Conservation (phyloP, 2,329 filamentous ascomycete genomes). For the Neofusicoccum umdonicola region DNA sequence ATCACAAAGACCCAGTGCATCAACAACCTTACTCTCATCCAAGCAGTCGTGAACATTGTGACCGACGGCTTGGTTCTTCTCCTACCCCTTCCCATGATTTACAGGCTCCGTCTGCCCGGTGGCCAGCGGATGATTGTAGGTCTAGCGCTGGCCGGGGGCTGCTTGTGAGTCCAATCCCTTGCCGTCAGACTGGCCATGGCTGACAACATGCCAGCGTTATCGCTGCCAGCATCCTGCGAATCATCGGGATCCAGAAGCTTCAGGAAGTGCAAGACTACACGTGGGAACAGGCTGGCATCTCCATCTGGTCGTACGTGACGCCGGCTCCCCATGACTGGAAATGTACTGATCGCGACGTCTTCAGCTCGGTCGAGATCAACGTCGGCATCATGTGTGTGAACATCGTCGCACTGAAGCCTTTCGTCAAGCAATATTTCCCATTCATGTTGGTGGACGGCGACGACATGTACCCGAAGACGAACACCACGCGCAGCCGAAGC, state of each 20-base stretch:
- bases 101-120: not conserved
- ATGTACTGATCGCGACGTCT: not conserved
- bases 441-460: slow-evolving; percentile 46
- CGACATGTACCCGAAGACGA: slow-evolving; percentile 1
- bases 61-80: not conserved
- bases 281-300: not conserved
- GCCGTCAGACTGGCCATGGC: not conserved
- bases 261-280: not conserved
- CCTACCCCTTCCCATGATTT: not conserved
- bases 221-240: not conserved
- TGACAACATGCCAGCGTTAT: not conserved
- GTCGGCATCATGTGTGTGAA: slow-evolving; percentile 80
- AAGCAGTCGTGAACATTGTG: not conserved
- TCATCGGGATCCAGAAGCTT: not conserved
- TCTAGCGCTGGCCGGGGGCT: not conserved
- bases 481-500: not conserved
- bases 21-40: not conserved
- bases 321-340: too few relatives aligned
- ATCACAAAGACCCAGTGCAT: not conserved
- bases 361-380: slow-evolving; percentile 71
- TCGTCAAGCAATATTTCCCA: slow-evolving; percentile 61
- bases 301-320: not conserved
- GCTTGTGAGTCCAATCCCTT: not conserved
- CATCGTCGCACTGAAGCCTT: slow-evolving; percentile 77
- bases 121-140: not conserved